Percentiles rank a stretch among this genome's conserved stretches.
These are phyloP conservation scores for Earliella scabrosa DNA, from an alignment of 1,284 basidiomycete species.

Conservation along the genomic window DNA sequence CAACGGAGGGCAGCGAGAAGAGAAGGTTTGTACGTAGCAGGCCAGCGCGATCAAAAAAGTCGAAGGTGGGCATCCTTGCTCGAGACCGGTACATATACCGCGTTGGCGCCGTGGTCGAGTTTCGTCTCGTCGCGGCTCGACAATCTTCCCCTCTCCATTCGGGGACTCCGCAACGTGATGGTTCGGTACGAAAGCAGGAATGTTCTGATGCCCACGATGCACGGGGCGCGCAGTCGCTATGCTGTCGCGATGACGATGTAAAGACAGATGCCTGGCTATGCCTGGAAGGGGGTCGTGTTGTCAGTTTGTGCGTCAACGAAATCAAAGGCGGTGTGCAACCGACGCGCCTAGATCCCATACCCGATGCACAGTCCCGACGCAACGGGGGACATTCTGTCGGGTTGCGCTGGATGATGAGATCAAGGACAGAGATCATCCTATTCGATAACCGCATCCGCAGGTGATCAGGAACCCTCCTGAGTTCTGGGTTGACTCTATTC, in stretches of 20 bases:
- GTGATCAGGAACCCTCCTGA: no score
- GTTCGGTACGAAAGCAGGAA: slow-evolving; percentile 10
- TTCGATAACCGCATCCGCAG: no score
- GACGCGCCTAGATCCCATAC: background rate
- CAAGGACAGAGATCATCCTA: no score
- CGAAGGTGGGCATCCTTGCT: background rate
- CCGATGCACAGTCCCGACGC: background rate
- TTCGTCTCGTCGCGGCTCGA: slow-evolving; percentile 26
- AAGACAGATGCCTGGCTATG: background rate
- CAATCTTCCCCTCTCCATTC: slow-evolving; percentile 7
- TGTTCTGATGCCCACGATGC: slow-evolving; percentile 23
- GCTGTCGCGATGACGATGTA: slow-evolving; percentile 25
- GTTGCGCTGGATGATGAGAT: background rate
- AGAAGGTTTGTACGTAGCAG: background rate
- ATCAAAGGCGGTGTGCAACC: background rate
- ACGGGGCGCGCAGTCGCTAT: slow-evolving; percentile 11
- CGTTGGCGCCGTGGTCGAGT: slow-evolving; percentile 15
- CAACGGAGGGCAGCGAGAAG: background rate
- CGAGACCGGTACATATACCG: slow-evolving; percentile 16
- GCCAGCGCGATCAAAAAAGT: no score
- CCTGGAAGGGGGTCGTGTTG: no score
- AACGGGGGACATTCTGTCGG: background rate
- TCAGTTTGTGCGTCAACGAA: no score
- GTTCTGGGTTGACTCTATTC: no score
- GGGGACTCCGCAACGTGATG: slow-evolving; percentile 15